These are phyloP conservation scores for Hanseniaspora clermontiae DNA, from an alignment of 805 yeast species.

Conservation along the genomic window DNA sequence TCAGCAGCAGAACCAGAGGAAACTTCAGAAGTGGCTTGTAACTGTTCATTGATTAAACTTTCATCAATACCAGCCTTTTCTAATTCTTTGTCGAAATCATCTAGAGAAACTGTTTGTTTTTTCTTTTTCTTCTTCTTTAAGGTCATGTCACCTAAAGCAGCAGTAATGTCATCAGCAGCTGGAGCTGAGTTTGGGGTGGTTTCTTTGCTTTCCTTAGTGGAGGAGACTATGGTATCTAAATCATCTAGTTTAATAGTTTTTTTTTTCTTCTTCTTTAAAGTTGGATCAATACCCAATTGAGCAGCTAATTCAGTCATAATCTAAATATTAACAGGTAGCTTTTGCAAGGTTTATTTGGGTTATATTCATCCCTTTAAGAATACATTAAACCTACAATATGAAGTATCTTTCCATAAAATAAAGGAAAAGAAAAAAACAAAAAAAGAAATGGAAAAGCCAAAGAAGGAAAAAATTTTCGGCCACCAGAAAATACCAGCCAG, in stretches of 20 bases:
- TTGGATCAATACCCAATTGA: slow-evolving; percentile 56
- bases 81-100: slow-evolving; percentile 78
- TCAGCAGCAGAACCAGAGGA: slow-evolving; percentile 13
- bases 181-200: slow-evolving; percentile 25
- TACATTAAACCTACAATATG: not conserved
- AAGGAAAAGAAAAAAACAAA: not conserved
- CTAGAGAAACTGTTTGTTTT: slow-evolving; percentile 47
- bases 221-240: slow-evolving; percentile 24
- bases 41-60: slow-evolving; percentile 27
- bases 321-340: not conserved
- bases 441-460: not conserved
- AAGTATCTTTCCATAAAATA: too few species aligned
- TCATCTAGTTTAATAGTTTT: slow-evolving; percentile 31
- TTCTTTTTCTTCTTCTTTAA: slow-evolving; percentile 78
- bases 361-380: not conserved
- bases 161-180: slow-evolving; percentile 36
- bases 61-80: slow-evolving; percentile 80
- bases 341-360: not conserved
- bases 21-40: slow-evolving; percentile 19
- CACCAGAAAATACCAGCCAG: not conserved
- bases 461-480: not conserved
- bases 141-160: slow-evolving; percentile 56
- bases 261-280: slow-evolving; percentile 64
- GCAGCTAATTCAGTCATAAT: slow-evolving; percentile 26
- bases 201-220: slow-evolving; percentile 75